phyloP scores from a whole-genome alignment of 495 filamentous ascomycete genomes.

The Aspergillus conjunctus region DNA sequence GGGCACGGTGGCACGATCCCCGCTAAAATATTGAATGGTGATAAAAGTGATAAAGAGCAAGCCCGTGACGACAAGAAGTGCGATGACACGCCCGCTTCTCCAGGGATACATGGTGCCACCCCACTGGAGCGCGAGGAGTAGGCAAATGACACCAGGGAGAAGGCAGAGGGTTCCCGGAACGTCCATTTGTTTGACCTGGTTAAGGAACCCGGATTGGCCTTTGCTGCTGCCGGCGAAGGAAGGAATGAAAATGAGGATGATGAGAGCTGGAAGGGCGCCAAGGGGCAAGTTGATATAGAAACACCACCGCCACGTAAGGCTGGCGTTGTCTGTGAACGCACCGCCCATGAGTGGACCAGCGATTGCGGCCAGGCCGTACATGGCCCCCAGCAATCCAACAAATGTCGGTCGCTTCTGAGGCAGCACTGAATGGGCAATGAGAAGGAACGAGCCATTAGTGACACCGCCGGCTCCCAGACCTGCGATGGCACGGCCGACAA shows the following conservation, averaged over 20 bases:
- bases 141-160: constrained; percentile 51
- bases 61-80: constrained; percentile 51
- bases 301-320: constrained; percentile 50
- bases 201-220: neutral
- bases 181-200: constrained; percentile 37
- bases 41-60: constrained; percentile 48
- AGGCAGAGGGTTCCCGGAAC: constrained; percentile 52
- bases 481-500: constrained; percentile 60
- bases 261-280: constrained; percentile 45
- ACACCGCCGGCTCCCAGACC: constrained; percentile 41
- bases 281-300: constrained; percentile 65
- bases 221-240: neutral
- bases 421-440: constrained; percentile 59
- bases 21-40: constrained; percentile 47
- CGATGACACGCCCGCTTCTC: constrained; percentile 54
- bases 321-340: constrained; percentile 24
- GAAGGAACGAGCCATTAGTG: constrained; percentile 46
- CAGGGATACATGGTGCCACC: constrained; percentile 57
- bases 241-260: constrained; percentile 37
- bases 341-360: constrained; percentile 42
- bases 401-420: constrained; percentile 56
- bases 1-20: constrained; percentile 53
- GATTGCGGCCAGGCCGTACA: constrained; percentile 60
- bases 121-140: constrained; percentile 63
- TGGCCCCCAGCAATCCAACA: constrained; percentile 41